phyloP scores from a whole-genome alignment of 495 filamentous ascomycete species.

The Pseudoneurospora amorphoporcata region DNA sequence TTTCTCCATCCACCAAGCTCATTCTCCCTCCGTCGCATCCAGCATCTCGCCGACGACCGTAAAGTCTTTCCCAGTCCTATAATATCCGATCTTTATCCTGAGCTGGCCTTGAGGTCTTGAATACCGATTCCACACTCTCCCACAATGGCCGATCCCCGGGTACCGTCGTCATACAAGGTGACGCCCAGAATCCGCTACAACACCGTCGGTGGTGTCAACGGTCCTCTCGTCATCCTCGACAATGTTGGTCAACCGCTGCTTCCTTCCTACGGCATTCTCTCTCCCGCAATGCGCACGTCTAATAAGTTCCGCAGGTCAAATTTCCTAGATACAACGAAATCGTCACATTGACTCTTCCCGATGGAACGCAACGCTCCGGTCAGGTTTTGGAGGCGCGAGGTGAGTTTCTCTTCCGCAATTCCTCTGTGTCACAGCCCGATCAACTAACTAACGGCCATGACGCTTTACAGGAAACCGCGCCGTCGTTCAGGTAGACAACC shows the following conservation, averaged over 20 bases:
- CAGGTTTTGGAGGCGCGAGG: constrained; percentile 97
- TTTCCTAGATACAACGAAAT: constrained; percentile 97
- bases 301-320: constrained; percentile 62
- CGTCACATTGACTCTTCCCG: constrained; percentile 87
- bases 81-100: constrained; percentile 1
- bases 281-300: constrained; percentile 9
- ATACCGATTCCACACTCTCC: neutral
- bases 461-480: constrained; percentile 64
- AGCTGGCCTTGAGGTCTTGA: constrained; percentile 11
- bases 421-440: neutral
- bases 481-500: constrained; percentile 69
- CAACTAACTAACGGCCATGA: constrained; percentile 11
- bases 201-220: constrained; percentile 96
- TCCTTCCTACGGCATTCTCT: neutral
- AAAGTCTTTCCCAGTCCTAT: neutral
- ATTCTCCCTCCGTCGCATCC: constrained; percentile 2
- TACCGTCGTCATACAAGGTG: constrained; percentile 59
- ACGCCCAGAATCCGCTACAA: constrained; percentile 90
- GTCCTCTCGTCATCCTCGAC: constrained; percentile 92
- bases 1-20: constrained; percentile 7
- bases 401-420: constrained; percentile 25
- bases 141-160: constrained; percentile 68
- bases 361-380: constrained; percentile 86
- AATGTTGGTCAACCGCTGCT: constrained; percentile 51
- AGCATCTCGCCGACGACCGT: constrained; percentile 4